Evolutionary conservation across 2,329 filamentous ascomycete species (phyloP), one percentile per base, ranked within the genome.

Genomic region (Calycina marina): DNA sequence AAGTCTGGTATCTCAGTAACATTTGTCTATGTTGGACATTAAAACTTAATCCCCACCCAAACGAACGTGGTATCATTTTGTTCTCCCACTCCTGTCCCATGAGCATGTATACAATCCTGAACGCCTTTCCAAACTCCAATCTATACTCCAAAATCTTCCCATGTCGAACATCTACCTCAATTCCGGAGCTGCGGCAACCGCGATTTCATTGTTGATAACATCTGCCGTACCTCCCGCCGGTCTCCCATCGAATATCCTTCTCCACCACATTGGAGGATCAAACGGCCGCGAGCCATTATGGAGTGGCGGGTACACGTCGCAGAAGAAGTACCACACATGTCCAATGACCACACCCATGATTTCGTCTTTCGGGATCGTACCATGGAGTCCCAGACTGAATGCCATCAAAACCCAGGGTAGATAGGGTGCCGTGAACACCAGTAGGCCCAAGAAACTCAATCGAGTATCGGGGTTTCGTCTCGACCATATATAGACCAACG

Each of bases 251-350:
- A 93, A 93, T 12, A 96, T 51, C 25, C 85, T 69, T 36, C 81
- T 70, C 88, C 88, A 98, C 77, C 83, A 94, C 37, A 62, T 60
- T 0, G 90, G 90, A 22, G 90, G 88, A 47, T 93, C 88, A 29
- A 98, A 65, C 1, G 90, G 90, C 35, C 82, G 69, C 31, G 79
- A 77, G 12, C 84, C 84, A 41, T 79, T 75, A 57, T 94, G 82
- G 26, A 94, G 69, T 3, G 85, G 81, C 3, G 90, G 90, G 56
- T 93, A 98, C 11, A 98, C 86, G 54, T 98, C 90, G 38, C 77
- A 82, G 57, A 96, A 94, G 61, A 94, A 98, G 57, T 96, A 98
- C 79, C 86, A 96, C 25, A 96, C 68, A 57, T 98, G 90, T 6
- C 90, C 90, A 24, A 96, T 86, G 6, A 90, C 74, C 11, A 94